These are phyloP conservation scores for Nicotiana noctiflora DNA, from an alignment of 257 asterid genomes.

Conservation along the genomic window DNA sequence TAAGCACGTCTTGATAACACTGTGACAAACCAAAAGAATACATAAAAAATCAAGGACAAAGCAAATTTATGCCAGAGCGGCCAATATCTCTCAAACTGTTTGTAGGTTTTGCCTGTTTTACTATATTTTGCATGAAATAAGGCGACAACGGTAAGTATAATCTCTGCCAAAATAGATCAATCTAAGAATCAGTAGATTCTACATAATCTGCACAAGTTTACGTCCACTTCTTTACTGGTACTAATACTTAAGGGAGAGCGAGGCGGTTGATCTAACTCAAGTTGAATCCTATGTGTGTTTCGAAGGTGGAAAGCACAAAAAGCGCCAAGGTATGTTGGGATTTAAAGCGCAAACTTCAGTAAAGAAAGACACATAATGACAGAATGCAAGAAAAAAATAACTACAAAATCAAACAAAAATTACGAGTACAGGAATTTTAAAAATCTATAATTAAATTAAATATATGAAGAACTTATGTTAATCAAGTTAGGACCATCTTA, in stretches of 20 bases:
- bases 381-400: background rate
- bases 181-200: background rate
- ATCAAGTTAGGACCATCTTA: background rate
- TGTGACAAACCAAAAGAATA: background rate
- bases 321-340: background rate
- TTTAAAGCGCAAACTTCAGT: background rate
- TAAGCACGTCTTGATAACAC: too few relatives aligned
- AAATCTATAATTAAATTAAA: background rate
- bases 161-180: background rate
- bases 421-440: background rate
- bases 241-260: background rate
- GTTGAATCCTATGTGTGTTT: background rate
- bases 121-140: background rate
- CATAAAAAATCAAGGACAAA: slow-evolving; percentile 1
- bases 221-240: background rate
- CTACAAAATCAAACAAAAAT: background rate
- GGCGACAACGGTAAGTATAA: background rate
- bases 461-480: background rate
- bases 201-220: background rate
- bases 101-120: background rate
- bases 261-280: background rate
- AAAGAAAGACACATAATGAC: background rate
- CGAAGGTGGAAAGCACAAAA: background rate
- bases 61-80: background rate
- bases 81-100: background rate